Percentiles rank a stretch among this genome's conserved stretches.
These are phyloP conservation scores for Ogataea dorogensis DNA, from an alignment of 805 yeast species.

Conservation along the genomic window DNA sequence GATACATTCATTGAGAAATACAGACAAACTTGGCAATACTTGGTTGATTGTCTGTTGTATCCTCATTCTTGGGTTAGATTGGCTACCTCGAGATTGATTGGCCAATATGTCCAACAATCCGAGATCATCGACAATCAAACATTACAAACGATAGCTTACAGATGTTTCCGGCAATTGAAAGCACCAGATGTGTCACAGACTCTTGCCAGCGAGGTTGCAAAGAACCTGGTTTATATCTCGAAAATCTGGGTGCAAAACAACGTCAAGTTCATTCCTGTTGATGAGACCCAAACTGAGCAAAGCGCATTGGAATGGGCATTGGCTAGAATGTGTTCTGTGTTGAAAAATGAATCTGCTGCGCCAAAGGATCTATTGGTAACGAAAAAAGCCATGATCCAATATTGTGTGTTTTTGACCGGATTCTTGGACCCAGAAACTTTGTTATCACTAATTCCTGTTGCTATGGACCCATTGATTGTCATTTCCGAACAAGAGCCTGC, in stretches of 20 bases:
- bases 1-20: slow-evolving; percentile 42
- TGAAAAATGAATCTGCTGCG: slow-evolving; percentile 61
- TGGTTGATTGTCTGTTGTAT: slow-evolving; percentile 59
- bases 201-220: slow-evolving; percentile 62
- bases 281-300: slow-evolving; percentile 27
- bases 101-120: slow-evolving; percentile 44
- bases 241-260: slow-evolving; percentile 56
- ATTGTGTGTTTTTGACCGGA: slow-evolving; percentile 61
- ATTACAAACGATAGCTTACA: slow-evolving; percentile 65
- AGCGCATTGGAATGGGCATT: slow-evolving; percentile 60
- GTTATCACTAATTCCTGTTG: slow-evolving; percentile 36
- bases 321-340: slow-evolving; percentile 55
- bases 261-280: slow-evolving; percentile 35
- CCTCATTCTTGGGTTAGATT: slow-evolving; percentile 94
- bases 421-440: slow-evolving; percentile 44
- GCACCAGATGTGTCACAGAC: slow-evolving; percentile 72
- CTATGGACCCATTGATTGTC: slow-evolving; percentile 32
- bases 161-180: slow-evolving; percentile 72
- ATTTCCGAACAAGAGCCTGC: slow-evolving; percentile 35
- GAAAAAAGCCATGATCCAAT: slow-evolving; percentile 68
- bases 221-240: slow-evolving; percentile 60
- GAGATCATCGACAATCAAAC: slow-evolving; percentile 35
- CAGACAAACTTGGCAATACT: slow-evolving; percentile 48
- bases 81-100: slow-evolving; percentile 57
- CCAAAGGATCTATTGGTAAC: slow-evolving; percentile 53